Conservation (phyloP, 1,139 yeast species). For the Suhomyces bokatorum region DNA sequence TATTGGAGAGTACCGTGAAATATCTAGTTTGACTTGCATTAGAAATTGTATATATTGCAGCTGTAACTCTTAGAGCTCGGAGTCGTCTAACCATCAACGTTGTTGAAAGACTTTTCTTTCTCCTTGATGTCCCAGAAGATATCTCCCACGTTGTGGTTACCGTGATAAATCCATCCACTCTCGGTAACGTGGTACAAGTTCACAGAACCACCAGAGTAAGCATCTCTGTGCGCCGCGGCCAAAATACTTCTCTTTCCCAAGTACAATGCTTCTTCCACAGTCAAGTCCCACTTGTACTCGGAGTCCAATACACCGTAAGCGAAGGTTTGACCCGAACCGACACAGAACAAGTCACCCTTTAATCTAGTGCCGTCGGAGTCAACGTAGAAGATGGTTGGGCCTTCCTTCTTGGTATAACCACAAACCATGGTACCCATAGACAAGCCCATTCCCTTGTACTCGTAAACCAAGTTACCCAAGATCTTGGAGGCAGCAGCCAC, state of each 20-base stretch:
- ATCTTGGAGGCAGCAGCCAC: slow-evolving; percentile 98
- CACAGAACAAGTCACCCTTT: slow-evolving; percentile 94
- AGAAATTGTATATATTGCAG: not conserved
- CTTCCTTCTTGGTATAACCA: slow-evolving; percentile 93
- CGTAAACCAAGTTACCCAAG: slow-evolving; percentile 83
- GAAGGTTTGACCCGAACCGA: slow-evolving; percentile 98
- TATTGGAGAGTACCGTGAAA: too few relatives aligned
- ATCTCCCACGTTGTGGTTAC: slow-evolving; percentile 90
- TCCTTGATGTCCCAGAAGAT: slow-evolving; percentile 91
- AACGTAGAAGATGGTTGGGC: slow-evolving; percentile 93
- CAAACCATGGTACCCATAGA: slow-evolving; percentile 99
- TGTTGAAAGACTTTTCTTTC: slow-evolving; percentile 85
- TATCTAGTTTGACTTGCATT: not conserved
- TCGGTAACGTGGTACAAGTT: slow-evolving; percentile 92
- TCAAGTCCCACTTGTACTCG: slow-evolving; percentile 83
- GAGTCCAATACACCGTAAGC: slow-evolving; percentile 99
- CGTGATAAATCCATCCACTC: slow-evolving; percentile 93
- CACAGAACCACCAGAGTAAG: slow-evolving; percentile 95
- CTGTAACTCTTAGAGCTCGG: not conserved
- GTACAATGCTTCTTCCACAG: slow-evolving; percentile 90
- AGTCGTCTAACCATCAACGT: slow-evolving; percentile 60
- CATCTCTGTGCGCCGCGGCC: slow-evolving; percentile 99
- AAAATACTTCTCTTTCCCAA: slow-evolving; percentile 93
- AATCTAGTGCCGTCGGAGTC: slow-evolving; percentile 97
- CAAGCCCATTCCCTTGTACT: slow-evolving; percentile 97